These are phyloP conservation scores for Iris pallida DNA, from an alignment of 116 monocot species.

Conservation along the genomic window DNA sequence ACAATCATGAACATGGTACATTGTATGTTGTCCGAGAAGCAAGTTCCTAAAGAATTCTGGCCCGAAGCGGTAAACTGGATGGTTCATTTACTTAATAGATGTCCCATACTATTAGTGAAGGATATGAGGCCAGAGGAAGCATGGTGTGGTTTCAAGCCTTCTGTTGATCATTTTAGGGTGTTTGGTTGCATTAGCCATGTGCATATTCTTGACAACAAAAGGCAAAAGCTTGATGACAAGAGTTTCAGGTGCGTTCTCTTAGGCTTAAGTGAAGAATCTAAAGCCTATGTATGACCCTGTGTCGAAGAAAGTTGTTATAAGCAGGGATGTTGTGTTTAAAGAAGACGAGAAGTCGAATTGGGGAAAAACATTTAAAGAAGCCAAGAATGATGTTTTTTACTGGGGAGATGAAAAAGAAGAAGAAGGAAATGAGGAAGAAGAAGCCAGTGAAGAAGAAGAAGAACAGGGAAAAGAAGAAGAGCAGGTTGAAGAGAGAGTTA, in stretches of 20 bases:
- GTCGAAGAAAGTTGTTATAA: too few relatives aligned
- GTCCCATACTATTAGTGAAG: not conserved
- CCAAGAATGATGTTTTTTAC: too few relatives aligned
- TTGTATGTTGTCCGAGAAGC: not conserved
- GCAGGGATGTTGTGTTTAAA: too few relatives aligned
- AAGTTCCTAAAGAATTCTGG: slow-evolving; percentile 6
- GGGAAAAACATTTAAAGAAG: too few relatives aligned
- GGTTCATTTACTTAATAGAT: not conserved
- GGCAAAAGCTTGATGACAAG: slow-evolving; percentile 7
- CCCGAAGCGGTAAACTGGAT: not conserved
- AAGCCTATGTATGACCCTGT: too few relatives aligned
- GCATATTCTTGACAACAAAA: slow-evolving; percentile 8
- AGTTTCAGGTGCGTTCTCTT: not conserved
- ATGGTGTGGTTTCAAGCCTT: not conserved
- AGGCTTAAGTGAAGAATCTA: too few relatives aligned
- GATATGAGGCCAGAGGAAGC: slow-evolving; percentile 4
- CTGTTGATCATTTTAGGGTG: slow-evolving; percentile 8
- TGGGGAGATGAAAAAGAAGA: too few relatives aligned
- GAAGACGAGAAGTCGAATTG: too few relatives aligned
- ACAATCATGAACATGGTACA: slow-evolving; percentile 2
- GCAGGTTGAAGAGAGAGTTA: not conserved
- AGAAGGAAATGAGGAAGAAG: too few relatives aligned
- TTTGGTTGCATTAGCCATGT: slow-evolving; percentile 5
- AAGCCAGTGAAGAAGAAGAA: too few relatives aligned
- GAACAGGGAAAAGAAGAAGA: slow-evolving; percentile 6